A percentile compares a stretch with the other conserved stretches of the same genome.
Evolutionary conservation across 257 asterid species (phyloP).

Genomic region (Solanum paucissectum): DNA sequence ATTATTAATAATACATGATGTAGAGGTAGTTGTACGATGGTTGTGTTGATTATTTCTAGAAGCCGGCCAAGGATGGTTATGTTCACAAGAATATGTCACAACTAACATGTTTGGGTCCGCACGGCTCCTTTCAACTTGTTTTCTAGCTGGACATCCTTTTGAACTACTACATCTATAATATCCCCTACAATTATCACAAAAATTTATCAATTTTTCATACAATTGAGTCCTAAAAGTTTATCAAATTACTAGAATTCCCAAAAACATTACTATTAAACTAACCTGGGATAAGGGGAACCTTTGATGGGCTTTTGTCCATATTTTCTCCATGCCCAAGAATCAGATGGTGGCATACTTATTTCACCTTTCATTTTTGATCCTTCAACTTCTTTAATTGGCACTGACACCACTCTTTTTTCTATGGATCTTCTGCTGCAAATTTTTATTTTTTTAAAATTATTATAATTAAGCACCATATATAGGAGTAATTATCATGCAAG

Average conservation of each 20-base stretch:
- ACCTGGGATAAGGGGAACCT: constrained; percentile 98
- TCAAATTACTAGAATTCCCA: background rate
- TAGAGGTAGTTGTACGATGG: constrained; percentile 8
- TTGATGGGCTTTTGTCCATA: constrained; percentile 94
- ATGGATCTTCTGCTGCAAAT: constrained; percentile 49
- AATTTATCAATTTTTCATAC: background rate
- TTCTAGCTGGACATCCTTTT: constrained; percentile 93
- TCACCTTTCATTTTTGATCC: constrained; percentile 69
- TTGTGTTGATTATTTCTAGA: constrained; percentile 23
- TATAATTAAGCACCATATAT: background rate
- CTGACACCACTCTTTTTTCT: constrained; percentile 65
- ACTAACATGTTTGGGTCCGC: constrained; percentile 57
- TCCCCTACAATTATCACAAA: constrained; percentile 38
- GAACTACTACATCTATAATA: constrained; percentile 94
- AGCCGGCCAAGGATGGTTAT: constrained; percentile 75
- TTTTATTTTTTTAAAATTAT: background rate
- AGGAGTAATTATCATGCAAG: constrained; percentile 25
- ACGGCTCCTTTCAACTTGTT: constrained; percentile 82
- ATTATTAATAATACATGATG: background rate
- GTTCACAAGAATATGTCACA: constrained; percentile 69
- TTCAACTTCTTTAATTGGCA: constrained; percentile 64
- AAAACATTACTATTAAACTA: background rate
- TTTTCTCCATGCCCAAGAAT: constrained; percentile 98
- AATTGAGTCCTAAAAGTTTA: background rate
- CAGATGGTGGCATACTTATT: constrained; percentile 82